Evolutionary conservation across 2,329 filamentous ascomycete genomes (phyloP).

Genomic region (Phaeosphaeria sp.): DNA sequence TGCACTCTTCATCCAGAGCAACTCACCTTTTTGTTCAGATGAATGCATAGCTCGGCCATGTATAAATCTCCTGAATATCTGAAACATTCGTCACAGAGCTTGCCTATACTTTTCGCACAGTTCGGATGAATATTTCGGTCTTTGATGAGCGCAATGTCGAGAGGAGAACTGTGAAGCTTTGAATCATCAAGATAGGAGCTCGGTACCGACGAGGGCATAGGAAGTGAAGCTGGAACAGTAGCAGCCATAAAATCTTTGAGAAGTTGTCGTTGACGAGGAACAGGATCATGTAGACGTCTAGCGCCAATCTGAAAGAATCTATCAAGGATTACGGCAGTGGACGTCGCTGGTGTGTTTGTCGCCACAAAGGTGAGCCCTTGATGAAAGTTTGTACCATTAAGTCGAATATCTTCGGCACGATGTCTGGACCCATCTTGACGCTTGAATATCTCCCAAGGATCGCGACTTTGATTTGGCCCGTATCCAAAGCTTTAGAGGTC

Average conservation of each 20-base stretch:
- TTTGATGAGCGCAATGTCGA: constrained; percentile 15
- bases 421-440: constrained; percentile 7
- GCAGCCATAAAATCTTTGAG: constrained; percentile 13
- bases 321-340: background rate
- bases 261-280: constrained; percentile 12
- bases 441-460: constrained; percentile 15
- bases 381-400: background rate
- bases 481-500: background rate
- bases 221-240: background rate
- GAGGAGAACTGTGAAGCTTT: background rate
- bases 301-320: background rate
- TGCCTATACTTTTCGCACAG: constrained; percentile 8
- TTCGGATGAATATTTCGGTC: constrained; percentile 18
- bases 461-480: background rate
- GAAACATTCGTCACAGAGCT: constrained; percentile 7
- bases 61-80: constrained; percentile 13
- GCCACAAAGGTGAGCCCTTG: background rate
- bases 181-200: constrained; percentile 2
- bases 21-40: background rate
- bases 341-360: background rate
- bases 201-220: background rate
- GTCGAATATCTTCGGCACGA: background rate
- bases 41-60: constrained; percentile 9
- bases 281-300: constrained; percentile 2
- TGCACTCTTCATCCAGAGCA: too few species aligned